These are phyloP conservation scores for Prillingera fragicola DNA, from an alignment of 1,284 basidiomycete genomes.

Conservation along the genomic window DNA sequence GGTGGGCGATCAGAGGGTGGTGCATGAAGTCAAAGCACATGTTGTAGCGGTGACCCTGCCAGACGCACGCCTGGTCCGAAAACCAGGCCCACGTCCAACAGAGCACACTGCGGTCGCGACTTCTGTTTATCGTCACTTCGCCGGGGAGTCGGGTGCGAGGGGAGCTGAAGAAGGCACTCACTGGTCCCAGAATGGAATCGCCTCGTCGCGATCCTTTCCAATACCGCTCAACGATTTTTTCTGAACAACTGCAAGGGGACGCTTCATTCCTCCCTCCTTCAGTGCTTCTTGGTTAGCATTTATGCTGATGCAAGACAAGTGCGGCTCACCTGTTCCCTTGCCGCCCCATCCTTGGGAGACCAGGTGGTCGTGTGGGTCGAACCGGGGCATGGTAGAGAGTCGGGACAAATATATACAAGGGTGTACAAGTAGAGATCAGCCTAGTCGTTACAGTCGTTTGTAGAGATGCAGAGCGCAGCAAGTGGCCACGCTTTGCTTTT, in stretches of 20 bases:
- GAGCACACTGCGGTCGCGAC: conserved; percentile 26
- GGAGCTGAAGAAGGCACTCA: conserved; percentile 55
- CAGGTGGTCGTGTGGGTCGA: conserved; percentile 72
- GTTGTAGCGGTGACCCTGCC: conserved; percentile 11
- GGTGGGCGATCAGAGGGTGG: conserved; percentile 37
- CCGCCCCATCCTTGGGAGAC: conserved; percentile 81
- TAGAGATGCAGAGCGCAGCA: too few relatives aligned
- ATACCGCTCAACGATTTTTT: conserved; percentile 78
- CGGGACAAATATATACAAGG: too few relatives aligned
- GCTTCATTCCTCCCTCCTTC: conserved; percentile 47
- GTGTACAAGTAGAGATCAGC: too few relatives aligned
- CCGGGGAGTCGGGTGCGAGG: too few relatives aligned
- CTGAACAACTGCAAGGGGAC: conserved; percentile 70
- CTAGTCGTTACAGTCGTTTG: too few relatives aligned
- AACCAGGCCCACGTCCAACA: too few relatives aligned
- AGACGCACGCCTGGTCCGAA: conserved; percentile 5
- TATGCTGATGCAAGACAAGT: background rate
- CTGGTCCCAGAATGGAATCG: conserved; percentile 96
- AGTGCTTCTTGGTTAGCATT: conserved; percentile 30
- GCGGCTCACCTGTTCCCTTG: conserved; percentile 59
- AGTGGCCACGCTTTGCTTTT: too few relatives aligned
- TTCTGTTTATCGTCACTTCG: conserved; percentile 34
- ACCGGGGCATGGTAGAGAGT: conserved; percentile 54
- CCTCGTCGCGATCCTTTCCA: conserved; percentile 85
- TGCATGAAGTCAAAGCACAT: conserved; percentile 43